A percentile compares a stretch with the other conserved stretches of the same genome.
Conservation (phyloP, 495 filamentous ascomycete genomes). For the Evernia prunastri region DNA sequence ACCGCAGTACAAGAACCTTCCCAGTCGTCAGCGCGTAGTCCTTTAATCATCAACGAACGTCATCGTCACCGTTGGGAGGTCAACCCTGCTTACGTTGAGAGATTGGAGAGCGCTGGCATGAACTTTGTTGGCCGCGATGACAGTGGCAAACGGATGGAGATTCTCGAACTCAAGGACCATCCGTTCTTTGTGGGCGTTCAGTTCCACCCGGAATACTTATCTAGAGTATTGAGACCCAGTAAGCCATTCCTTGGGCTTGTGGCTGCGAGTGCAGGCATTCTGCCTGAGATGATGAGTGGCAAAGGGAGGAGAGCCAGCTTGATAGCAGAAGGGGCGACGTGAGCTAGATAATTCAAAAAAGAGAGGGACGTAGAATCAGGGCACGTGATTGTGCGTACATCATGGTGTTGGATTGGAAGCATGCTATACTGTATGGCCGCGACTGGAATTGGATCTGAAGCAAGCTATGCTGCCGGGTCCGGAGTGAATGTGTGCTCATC, state of each 20-base stretch:
- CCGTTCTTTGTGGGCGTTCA: slow-evolving; percentile 88
- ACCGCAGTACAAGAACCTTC: slow-evolving; percentile 6
- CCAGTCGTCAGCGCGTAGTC: not conserved
- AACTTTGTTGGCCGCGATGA: slow-evolving; percentile 69
- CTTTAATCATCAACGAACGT: slow-evolving; percentile 41
- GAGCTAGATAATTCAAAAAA: not conserved
- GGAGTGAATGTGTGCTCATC: not conserved
- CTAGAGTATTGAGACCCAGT: slow-evolving; percentile 64
- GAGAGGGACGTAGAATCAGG: not conserved
- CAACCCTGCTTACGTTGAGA: slow-evolving; percentile 37
- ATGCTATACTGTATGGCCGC: not conserved
- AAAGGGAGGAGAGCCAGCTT: slow-evolving; percentile 4
- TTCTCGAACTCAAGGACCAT: slow-evolving; percentile 83
- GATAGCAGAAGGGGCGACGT: not conserved
- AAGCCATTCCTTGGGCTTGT: slow-evolving; percentile 82
- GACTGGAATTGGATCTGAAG: not conserved
- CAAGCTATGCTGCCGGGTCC: not conserved
- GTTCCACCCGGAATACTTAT: slow-evolving; percentile 81
- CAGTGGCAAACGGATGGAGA: slow-evolving; percentile 79
- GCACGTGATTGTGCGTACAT: not conserved
- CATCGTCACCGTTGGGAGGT: slow-evolving; percentile 47
- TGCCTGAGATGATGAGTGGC: slow-evolving; percentile 41
- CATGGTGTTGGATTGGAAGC: not conserved
- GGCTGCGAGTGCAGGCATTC: slow-evolving; percentile 61
- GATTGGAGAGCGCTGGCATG: slow-evolving; percentile 34